phyloP scores from a whole-genome alignment of 108 stramenopile genomes.

The Seminavis robusta region DNA sequence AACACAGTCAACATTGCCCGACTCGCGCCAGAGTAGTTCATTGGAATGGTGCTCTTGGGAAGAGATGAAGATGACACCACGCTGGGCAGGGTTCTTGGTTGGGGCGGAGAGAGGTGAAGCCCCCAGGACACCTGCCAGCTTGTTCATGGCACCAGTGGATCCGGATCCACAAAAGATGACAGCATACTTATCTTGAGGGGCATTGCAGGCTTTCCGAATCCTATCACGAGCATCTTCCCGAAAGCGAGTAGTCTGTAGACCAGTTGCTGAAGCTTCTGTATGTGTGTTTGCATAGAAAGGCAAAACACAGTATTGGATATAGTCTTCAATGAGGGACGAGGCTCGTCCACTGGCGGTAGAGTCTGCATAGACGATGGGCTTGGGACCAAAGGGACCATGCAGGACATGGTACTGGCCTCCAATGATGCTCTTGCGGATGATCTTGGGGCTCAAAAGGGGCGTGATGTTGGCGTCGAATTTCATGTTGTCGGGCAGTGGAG shows the following conservation, averaged over 20 bases:
- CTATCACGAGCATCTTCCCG: constrained; percentile 10
- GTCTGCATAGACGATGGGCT: neutral
- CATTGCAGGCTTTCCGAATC: neutral
- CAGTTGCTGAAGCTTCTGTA: constrained; percentile 2
- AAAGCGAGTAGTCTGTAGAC: neutral
- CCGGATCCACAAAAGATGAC: constrained; percentile 3
- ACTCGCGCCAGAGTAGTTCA: constrained; percentile 6
- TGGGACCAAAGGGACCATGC: neutral
- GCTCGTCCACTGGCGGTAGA: neutral
- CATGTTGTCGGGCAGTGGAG: too few species aligned
- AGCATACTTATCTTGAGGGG: neutral
- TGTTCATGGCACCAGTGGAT: neutral
- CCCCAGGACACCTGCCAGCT: neutral
- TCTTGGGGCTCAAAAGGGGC: too few species aligned
- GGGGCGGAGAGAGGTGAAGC: too few species aligned
- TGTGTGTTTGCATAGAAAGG: constrained; percentile 6
- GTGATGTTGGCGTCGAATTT: too few species aligned
- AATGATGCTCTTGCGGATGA: too few species aligned
- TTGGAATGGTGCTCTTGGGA: constrained; percentile 46
- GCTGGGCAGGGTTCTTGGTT: neutral
- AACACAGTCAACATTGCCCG: neutral
- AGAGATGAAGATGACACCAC: constrained; percentile 64
- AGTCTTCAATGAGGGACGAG: constrained; percentile 3
- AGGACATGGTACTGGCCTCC: neutral
- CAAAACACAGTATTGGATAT: neutral